phyloP scores from a whole-genome alignment of 2,329 filamentous ascomycete genomes.

The Cladosporium colombiae region DNA sequence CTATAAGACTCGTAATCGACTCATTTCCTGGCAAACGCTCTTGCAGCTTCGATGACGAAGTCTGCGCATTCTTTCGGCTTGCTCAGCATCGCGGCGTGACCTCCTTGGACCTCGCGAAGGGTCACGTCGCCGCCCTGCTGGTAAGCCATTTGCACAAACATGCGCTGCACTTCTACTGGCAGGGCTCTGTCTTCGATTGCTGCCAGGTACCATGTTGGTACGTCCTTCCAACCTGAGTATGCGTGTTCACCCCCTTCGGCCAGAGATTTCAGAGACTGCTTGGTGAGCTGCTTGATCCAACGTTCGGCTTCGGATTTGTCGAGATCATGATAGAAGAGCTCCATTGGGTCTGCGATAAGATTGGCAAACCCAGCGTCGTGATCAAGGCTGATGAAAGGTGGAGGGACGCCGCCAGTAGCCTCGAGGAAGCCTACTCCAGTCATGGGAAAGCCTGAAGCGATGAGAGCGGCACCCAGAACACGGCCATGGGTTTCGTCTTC shows the following conservation, averaged over 20 bases:
- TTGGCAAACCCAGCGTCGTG: conserved; percentile 21
- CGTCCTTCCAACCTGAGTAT: conserved; percentile 24
- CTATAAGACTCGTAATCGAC: conserved; percentile 8
- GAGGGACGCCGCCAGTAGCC: conserved; percentile 20
- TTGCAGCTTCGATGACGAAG: conserved; percentile 18
- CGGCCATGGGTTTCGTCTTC: not conserved
- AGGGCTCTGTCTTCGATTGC: conserved; percentile 20
- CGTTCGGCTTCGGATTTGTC: conserved; percentile 17
- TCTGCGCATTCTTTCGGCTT: conserved; percentile 20
- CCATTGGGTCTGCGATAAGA: conserved; percentile 12
- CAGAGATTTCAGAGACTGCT: conserved; percentile 21
- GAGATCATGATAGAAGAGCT: conserved; percentile 25
- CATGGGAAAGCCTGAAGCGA: conserved; percentile 23
- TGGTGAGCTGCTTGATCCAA: conserved; percentile 17
- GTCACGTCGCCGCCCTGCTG: conserved; percentile 21
- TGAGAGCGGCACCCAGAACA: conserved; percentile 20
- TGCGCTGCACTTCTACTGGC: conserved; percentile 20
- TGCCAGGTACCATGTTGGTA: conserved; percentile 22
- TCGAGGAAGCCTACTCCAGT: conserved; percentile 24
- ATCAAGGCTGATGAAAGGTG: conserved; percentile 18
- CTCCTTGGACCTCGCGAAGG: conserved; percentile 16
- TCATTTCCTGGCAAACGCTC: conserved; percentile 15
- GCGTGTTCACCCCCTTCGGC: conserved; percentile 23
- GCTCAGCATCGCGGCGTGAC: conserved; percentile 24
- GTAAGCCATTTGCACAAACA: conserved; percentile 22